phyloP scores from a whole-genome alignment of 2,329 filamentous ascomycete genomes.

The Neonectria punicea region DNA sequence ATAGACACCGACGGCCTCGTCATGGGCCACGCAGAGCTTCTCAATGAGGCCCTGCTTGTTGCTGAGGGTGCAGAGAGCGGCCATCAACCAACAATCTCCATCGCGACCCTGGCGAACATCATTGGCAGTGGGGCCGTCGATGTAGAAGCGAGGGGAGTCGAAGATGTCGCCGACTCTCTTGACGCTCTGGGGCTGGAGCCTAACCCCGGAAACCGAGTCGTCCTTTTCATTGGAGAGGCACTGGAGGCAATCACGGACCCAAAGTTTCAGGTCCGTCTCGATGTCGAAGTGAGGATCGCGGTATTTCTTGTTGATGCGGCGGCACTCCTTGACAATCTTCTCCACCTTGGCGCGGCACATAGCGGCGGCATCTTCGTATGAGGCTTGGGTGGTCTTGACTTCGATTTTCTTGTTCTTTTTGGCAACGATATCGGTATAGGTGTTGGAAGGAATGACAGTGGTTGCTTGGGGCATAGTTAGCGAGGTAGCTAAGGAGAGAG shows the following conservation, averaged over 20 bases:
- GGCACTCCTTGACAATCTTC: constrained; percentile 73
- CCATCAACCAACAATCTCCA: constrained; percentile 89
- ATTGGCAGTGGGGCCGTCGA: constrained; percentile 79
- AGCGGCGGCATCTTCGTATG: constrained; percentile 77
- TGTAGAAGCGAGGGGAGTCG: constrained; percentile 78
- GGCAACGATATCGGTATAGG: constrained; percentile 70
- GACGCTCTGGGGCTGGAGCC: constrained; percentile 62
- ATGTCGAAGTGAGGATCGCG: constrained; percentile 89
- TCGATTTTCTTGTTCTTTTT: constrained; percentile 64
- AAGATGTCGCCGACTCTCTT: constrained; percentile 82
- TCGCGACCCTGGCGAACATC: constrained; percentile 83
- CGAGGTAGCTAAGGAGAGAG: background rate
- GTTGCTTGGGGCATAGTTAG: constrained; percentile 58
- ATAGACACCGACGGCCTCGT: constrained; percentile 81
- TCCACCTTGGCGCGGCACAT: constrained; percentile 74
- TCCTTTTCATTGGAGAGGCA: constrained; percentile 51
- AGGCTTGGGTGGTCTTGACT: constrained; percentile 68
- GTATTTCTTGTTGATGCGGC: constrained; percentile 85
- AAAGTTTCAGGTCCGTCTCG: constrained; percentile 76
- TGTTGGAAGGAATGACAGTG: constrained; percentile 75
- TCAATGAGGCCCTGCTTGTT: constrained; percentile 79
- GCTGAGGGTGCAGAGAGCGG: constrained; percentile 79
- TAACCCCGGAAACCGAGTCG: constrained; percentile 35
- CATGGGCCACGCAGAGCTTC: constrained; percentile 75
- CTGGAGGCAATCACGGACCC: constrained; percentile 61